Percentiles rank a stretch among this genome's conserved stretches.
Conservation (phyloP, 768 basidiomycete genomes). For the Psilocybe tampanensis region DNA sequence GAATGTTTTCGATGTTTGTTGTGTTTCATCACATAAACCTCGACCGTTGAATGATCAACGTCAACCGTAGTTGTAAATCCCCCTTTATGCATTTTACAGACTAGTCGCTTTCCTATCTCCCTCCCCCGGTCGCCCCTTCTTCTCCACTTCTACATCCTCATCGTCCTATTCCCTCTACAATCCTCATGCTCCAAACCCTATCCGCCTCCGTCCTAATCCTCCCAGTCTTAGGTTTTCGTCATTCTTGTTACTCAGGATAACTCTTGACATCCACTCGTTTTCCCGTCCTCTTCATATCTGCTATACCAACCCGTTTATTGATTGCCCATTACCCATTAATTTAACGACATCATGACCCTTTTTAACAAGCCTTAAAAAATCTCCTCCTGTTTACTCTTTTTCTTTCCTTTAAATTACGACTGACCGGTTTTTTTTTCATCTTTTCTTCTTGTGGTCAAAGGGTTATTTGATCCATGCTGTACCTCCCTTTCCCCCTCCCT, state of each 20-base stretch:
- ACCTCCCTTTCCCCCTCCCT: neutral
- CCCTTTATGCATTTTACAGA: neutral
- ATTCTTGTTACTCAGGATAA: constrained; percentile 4
- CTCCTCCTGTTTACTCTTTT: neutral
- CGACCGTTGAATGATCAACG: neutral
- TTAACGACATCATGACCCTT: constrained; percentile 14
- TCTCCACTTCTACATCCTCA: too few relatives aligned
- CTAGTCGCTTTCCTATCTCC: neutral
- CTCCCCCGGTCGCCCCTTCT: neutral
- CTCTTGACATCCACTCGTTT: constrained; percentile 15
- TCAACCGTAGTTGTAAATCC: neutral
- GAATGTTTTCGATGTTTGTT: too few relatives aligned
- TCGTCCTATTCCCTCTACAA: too few relatives aligned
- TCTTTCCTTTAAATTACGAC: too few relatives aligned
- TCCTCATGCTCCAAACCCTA: neutral
- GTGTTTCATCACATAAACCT: neutral
- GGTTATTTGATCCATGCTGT: neutral
- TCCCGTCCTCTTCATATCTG: neutral
- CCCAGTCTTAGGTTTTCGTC: neutral
- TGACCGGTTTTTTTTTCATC: neutral
- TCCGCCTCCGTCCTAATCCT: neutral
- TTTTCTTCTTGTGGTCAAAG: neutral
- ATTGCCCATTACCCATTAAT: constrained; percentile 17
- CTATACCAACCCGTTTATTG: constrained; percentile 19
- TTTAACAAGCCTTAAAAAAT: neutral